Conservation (phyloP, 2,329 filamentous ascomycete species). For the Albifimbria verrucaria region DNA sequence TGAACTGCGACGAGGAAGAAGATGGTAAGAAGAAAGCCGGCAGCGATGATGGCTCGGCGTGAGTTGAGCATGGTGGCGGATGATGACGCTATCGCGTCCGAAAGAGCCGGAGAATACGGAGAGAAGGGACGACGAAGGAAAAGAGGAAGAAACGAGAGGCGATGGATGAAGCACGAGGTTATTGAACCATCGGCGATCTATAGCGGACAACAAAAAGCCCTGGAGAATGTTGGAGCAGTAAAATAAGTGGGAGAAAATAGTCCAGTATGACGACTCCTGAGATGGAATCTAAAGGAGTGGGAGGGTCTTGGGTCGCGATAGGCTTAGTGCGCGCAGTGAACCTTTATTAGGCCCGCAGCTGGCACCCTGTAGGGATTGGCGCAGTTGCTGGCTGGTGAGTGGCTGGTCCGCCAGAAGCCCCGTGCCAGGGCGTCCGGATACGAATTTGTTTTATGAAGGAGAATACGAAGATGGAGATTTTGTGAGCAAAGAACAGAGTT, state of each 20-base stretch:
- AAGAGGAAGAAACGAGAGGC: conserved; percentile 9
- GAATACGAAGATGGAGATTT: no score
- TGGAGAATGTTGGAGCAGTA: conserved; percentile 21
- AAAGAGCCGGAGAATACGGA: conserved; percentile 14
- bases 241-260: not conserved
- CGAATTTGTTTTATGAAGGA: no score
- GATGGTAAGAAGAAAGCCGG: conserved; percentile 64
- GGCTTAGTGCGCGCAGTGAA: not conserved
- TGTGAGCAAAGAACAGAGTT: no score
- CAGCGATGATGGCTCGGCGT: conserved; percentile 69
- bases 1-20: conserved; percentile 67
- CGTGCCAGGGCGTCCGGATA: no score
- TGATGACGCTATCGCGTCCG: conserved; percentile 8
- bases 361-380: not conserved
- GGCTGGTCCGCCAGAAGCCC: no score
- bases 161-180: conserved; percentile 30
- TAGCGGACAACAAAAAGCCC: conserved; percentile 49
- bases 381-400: no score
- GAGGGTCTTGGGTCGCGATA: not conserved
- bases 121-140: conserved; percentile 9
- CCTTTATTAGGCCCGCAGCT: not conserved
- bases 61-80: conserved; percentile 67
- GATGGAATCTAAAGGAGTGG: not conserved
- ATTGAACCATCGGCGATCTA: conserved; percentile 67
- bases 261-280: not conserved